These are phyloP conservation scores for Candida morakotiae DNA, from an alignment of 805 yeast genomes.

Conservation along the genomic window DNA sequence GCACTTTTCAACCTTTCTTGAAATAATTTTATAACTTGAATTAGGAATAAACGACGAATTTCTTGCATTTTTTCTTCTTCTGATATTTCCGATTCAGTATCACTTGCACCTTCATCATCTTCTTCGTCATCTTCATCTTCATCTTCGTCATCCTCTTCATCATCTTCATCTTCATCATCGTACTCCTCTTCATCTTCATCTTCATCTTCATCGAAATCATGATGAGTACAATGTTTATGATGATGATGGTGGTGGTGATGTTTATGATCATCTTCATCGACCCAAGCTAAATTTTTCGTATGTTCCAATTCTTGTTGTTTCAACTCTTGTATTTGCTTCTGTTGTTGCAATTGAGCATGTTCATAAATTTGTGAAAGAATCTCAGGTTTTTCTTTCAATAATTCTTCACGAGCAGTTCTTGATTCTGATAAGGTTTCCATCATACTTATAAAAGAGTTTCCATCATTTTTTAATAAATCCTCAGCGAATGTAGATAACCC, in stretches of 20 bases:
- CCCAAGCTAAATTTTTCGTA: conserved; percentile 12
- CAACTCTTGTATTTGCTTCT: conserved; percentile 4
- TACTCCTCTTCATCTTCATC: conserved; percentile 25
- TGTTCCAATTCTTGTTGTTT: conserved; percentile 3
- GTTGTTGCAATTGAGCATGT: conserved; percentile 3
- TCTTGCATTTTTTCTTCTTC: conserved; percentile 70
- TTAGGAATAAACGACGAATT: conserved; percentile 73
- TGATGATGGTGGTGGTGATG: conserved; percentile 2
- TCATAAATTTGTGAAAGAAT: conserved; percentile 1
- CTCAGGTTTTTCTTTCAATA: conserved; percentile 14
- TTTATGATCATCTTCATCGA: conserved; percentile 16
- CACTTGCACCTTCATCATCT: conserved; percentile 37
- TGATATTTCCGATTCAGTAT: conserved; percentile 31
- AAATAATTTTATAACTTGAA: conserved; percentile 74
- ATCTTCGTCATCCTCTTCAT: conserved; percentile 32
- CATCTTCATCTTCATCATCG: conserved; percentile 22
- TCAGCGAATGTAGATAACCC: conserved; percentile 55
- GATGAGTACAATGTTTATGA: conserved; percentile 4
- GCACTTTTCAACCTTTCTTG: conserved; percentile 71
- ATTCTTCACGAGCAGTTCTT: conserved; percentile 27
- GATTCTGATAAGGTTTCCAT: conserved; percentile 71
- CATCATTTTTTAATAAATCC: conserved; percentile 72
- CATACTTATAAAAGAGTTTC: conserved; percentile 72
- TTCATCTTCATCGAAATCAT: conserved; percentile 13
- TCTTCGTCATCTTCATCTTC: conserved; percentile 39